Base-by-base conservation (phyloP, 306 rosid species). In the Prunus campanulata region DNA sequence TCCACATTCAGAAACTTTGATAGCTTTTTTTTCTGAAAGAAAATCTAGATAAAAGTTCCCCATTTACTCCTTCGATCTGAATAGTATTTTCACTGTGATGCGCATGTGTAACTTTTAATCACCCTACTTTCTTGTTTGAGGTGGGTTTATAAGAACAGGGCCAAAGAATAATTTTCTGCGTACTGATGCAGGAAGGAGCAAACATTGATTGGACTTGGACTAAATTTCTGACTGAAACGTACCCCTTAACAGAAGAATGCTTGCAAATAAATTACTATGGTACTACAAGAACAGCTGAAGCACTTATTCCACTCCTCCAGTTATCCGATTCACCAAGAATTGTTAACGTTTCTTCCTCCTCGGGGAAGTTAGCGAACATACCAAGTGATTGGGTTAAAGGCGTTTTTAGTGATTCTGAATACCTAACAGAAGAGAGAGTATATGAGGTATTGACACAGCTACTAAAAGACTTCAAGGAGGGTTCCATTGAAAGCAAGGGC, bases 211-310 rank as follows among this genome's bases (percentile, higher is more conserved):
- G 27, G 27, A 25, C 27, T 79, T 77, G 76, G 81, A 74, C 47
- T 4, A 85, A 78, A 77, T 8, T 83, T 68, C 0, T 59, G 11
- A 66, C 68, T 24, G 74, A 82, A 48, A 84, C 22, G 32, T 77
- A 80, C 42, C 90, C 85, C 24, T 76, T 63, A 68, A 30, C 83
- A 0, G 88, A 85, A 77, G 82, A 65, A 79, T 68, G 82, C 76
- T 32, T 88, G 20, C 77, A 68, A 81, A 89, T 81, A 67, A 90
- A 90, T 68, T 88, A 86, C 74, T 76, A 81, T 29, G 89, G 91
- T 44, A 70, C 84, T 24, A 88, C 81, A 80, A 66, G 78, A 75
- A 52, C 46, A 5, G 48, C 57, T 6, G 44, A 76, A 78, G 78
- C 83, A 46, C 86, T 88, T 61, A 44, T 86, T 75, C 85, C 87